Conservation (phyloP, 1,139 yeast species). For the Pichia sp. region DNA sequence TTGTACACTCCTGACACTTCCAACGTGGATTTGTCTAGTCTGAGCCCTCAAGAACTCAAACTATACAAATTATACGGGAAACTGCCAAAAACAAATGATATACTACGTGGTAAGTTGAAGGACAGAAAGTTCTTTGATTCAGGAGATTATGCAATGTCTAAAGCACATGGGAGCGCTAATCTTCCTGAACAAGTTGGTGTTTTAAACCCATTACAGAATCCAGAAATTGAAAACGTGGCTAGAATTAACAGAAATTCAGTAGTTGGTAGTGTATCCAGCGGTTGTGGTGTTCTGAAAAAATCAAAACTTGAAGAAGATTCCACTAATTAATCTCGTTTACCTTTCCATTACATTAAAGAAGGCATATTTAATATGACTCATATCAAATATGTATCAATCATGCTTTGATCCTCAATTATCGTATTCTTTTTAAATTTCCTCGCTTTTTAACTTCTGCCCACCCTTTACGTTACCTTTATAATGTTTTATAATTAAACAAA, state of each 20-base stretch:
- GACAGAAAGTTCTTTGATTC: conserved; percentile 95
- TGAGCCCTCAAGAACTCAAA: conserved; percentile 63
- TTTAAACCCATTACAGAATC: conserved; percentile 28
- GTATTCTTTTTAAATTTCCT: too few relatives aligned
- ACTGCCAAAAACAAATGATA: conserved; percentile 79
- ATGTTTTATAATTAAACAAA: too few relatives aligned
- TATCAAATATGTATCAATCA: too few relatives aligned
- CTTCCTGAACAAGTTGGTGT: conserved; percentile 25
- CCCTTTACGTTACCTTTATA: too few relatives aligned
- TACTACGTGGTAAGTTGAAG: conserved; percentile 69
- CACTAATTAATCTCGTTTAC: conserved; percentile 16
- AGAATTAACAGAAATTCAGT: conserved; percentile 33
- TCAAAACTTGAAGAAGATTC: conserved; percentile 31
- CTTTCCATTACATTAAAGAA: neutral
- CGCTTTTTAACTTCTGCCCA: too few relatives aligned
- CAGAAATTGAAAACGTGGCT: conserved; percentile 31
- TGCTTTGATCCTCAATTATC: too few relatives aligned
- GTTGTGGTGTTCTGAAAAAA: conserved; percentile 15
- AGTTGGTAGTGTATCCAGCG: conserved; percentile 22
- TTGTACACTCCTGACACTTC: conserved; percentile 23
- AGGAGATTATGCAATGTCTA: conserved; percentile 94
- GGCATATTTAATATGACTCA: too few relatives aligned
- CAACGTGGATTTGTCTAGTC: conserved; percentile 45
- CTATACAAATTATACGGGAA: conserved; percentile 81
- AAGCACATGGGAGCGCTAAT: conserved; percentile 36